Base-by-base conservation (phyloP, 805 yeast genomes). In the Yueomyces sinensis region DNA sequence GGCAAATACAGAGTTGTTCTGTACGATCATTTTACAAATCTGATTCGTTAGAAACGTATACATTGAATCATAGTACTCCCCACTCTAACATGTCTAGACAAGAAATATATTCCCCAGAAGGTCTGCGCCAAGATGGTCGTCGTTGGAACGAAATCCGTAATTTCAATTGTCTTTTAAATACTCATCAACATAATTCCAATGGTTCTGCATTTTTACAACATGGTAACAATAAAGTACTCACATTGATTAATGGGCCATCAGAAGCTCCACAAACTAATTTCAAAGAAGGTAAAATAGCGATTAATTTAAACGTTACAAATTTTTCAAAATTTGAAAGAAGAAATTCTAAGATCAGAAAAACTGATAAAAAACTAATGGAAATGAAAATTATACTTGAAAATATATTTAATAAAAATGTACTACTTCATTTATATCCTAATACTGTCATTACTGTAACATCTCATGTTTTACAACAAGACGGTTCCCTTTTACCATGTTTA, bases 31-130 rank as follows among this genome's bases (percentile, higher is more conserved):
- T n/a, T n/a, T n/a, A n/a, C n/a, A n/a, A n/a, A n/a, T n/a, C n/a
- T n/a, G n/a, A n/a, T n/a, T n/a, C n/a, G n/a, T n/a, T n/a, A n/a
- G n/a, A n/a, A n/a, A n/a, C n/a, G n/a, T n/a, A n/a, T n/a, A n/a
- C n/a, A n/a, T n/a, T n/a, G n/a, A n/a, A n/a, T n/a, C n/a, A n/a
- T n/a, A n/a, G n/a, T n/a, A n/a, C n/a, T n/a, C n/a, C n/a, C n/a
- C n/a, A n/a, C n/a, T n/a, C 7, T 11, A 22, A 22, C 11, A 74
- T 74, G 79, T 72, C 78, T 29, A 66, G 82, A 36, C 58, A 75
- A 46, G 98, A 91, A 63, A 58, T 91, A 31, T 89, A 82, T 52
- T 87, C 96, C 0, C 95, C 95, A 5, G 97, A 91, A 58, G 98
- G 98, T 4, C 67, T 91, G 32, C 67, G 98, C 43, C 63, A 79